Evolutionary conservation across 2,329 filamentous ascomycete species (phyloP), one percentile per base, ranked within the genome.

Genomic region (Cladosporium sp.): DNA sequence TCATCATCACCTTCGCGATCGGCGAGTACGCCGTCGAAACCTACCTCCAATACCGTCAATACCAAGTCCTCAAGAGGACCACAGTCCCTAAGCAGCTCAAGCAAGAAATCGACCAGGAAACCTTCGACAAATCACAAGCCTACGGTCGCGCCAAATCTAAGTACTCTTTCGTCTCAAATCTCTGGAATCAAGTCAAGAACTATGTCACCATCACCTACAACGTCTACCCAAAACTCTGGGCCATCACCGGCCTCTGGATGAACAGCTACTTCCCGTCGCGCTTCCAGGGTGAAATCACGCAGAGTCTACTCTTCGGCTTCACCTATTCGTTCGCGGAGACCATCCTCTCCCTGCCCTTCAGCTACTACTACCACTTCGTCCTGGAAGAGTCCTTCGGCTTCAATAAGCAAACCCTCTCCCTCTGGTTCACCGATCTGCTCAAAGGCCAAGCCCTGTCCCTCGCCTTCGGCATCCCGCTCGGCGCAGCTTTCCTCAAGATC

Each of bases 361-460:
- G 84, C 50, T 84, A 96, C 70, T 99, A 97, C 77, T 85, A 91
- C 73, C 93, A 89, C 11, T 99, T 99, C 65, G 88, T 97, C 42
- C 78, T 99, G 50, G 93, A 99, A 72, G 91, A 96, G 73, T 88
- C 89, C 67, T 99, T 95, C 63, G 93, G 93, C 43, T 99, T 99
- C 82, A 99, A 99, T 73, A 99, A 99, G 76, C 90, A 96, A 78
- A 97, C 93, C 0, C 75, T 89, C 50, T 84, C 84, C 69, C 78
- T 97, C 24, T 99, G 92, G 78, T 67, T 96, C 47, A 88, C 82
- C 62, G 93, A 99, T 68, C 84, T 96, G 74, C 70, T 97, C 74
- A 99, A 99, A 79, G 84, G 86, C 27, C 90, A 96, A 69, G 78
- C 88, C 60, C 80, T 99, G 53, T 83, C 85, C 45, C 78, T 95